Conservation (phyloP, 768 basidiomycete genomes). For the Amanita pallidorosea region DNA sequence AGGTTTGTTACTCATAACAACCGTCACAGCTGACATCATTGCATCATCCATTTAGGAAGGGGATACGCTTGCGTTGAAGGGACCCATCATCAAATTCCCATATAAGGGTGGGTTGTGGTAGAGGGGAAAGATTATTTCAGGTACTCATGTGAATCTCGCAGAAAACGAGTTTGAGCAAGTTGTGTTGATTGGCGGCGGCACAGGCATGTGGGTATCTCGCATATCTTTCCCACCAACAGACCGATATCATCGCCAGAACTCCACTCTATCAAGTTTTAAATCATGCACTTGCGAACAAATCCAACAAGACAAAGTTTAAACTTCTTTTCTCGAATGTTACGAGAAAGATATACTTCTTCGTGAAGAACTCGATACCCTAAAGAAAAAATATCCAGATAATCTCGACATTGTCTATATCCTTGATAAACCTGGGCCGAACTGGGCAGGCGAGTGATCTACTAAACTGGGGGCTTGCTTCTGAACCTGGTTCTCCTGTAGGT, state of each 20-base stretch:
- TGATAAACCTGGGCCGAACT: slow-evolving; percentile 55
- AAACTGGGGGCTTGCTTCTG: not conserved
- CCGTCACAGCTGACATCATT: slow-evolving; percentile 1
- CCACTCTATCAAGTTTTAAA: slow-evolving; percentile 76
- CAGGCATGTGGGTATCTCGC: slow-evolving; percentile 61
- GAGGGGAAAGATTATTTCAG: not conserved
- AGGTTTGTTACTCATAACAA: slow-evolving; percentile 22
- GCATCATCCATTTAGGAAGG: slow-evolving; percentile 37
- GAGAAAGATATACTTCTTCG: slow-evolving; percentile 86
- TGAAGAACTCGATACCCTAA: slow-evolving; percentile 61
- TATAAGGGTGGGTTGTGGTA: slow-evolving; percentile 52
- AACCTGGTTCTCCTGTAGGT: slow-evolving; percentile 23
- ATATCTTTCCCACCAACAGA: not conserved
- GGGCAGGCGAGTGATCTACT: slow-evolving; percentile 36
- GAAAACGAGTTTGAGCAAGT: slow-evolving; percentile 81
- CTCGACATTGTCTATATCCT: slow-evolving; percentile 82
- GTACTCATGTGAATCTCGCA: slow-evolving; percentile 15
- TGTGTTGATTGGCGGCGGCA: slow-evolving; percentile 86
- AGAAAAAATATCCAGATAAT: slow-evolving; percentile 55
- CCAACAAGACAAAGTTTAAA: slow-evolving; percentile 91
- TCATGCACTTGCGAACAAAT: slow-evolving; percentile 58
- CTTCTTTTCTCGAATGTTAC: slow-evolving; percentile 87
- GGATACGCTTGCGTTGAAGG: slow-evolving; percentile 79
- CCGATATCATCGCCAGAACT: slow-evolving; percentile 33
- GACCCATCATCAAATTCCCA: slow-evolving; percentile 79